Base-by-base conservation (phyloP, 2,329 filamentous ascomycete genomes). In the Penicillium sclerotigenum region DNA sequence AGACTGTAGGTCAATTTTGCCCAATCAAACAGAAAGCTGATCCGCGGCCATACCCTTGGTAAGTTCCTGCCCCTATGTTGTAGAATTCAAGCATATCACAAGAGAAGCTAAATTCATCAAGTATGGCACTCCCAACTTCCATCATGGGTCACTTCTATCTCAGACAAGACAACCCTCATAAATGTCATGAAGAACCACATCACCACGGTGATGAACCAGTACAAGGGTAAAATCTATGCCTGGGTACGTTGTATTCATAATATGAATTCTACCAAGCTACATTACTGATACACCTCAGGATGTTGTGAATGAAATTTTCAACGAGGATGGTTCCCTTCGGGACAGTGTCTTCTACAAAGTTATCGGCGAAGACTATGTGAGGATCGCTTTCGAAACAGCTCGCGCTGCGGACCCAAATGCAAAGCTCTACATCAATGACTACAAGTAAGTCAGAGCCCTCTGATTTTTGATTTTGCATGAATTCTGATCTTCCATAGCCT, bases 361-460 rank as follows among this genome's bases (percentile, higher is more conserved):
- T 2, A 80, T 90, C 5, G 87, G 87, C 42, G 86, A 89, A 74
- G 81, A 82, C 70, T 90, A 87, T 67, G 83, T 91, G 51, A 77
- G 78, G 22, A 87, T 88, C 65, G 87, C 87, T 34, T 91, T 90
- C 75, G 79, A 82, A 50, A 83, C 87, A 11, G 88, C 88, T 20
- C 81, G 83, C 49, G 78, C 79, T 9, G 87, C 85, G 14, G 88
- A 90, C 69, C 86, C 87, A 2, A 65, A 73, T 54, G 86, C 85
- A 3, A 87, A 87, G 73, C 79, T 91, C 37, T 91, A 89, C 77
- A 88, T 90, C 75, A 91, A 91, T 73, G 87, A 91, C 67, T 80
- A 79, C 69, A 80, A 79, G 71, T 75, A 57, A 64, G 68, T 41
- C 14, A 10, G 6, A n/a, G 16, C 34, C 22, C 24, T 16, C n/a